phyloP scores from a whole-genome alignment of 2,329 filamentous ascomycete genomes.

The Emydomyces testavorans region DNA sequence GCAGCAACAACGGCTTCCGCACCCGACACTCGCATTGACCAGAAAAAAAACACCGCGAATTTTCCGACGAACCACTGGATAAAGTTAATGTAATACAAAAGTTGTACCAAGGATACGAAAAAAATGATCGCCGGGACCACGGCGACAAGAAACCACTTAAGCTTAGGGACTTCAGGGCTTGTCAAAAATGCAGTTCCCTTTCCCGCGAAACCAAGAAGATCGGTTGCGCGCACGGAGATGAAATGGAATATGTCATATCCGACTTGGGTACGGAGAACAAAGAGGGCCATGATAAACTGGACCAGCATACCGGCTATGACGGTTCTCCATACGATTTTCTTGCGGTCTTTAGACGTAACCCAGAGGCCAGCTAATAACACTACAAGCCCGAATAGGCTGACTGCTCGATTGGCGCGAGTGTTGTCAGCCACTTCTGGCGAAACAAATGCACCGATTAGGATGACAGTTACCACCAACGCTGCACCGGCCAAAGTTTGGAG shows the following conservation, averaged over 20 bases:
- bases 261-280: conserved; percentile 67
- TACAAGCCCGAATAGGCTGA: conserved; percentile 66
- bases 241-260: conserved; percentile 90
- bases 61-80: conserved; percentile 85
- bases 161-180: conserved; percentile 30
- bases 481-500: conserved; percentile 54
- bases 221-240: conserved; percentile 61
- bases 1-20: conserved; percentile 89
- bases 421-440: conserved; percentile 63
- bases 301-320: conserved; percentile 80
- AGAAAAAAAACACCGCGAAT: conserved; percentile 85
- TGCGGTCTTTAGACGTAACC: conserved; percentile 58
- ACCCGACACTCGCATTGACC: conserved; percentile 73
- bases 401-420: conserved; percentile 64
- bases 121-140: conserved; percentile 92
- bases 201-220: conserved; percentile 63
- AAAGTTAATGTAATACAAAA: conserved; percentile 68
- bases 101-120: conserved; percentile 84
- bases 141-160: conserved; percentile 58
- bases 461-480: conserved; percentile 53
- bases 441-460: conserved; percentile 67
- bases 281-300: conserved; percentile 79
- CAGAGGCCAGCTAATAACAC: conserved; percentile 60
- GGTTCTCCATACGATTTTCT: conserved; percentile 53
- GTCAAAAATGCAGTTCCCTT: conserved; percentile 66